Base-by-base conservation (phyloP, 2,329 filamentous ascomycete species). In the Fusarium tuaranense region DNA sequence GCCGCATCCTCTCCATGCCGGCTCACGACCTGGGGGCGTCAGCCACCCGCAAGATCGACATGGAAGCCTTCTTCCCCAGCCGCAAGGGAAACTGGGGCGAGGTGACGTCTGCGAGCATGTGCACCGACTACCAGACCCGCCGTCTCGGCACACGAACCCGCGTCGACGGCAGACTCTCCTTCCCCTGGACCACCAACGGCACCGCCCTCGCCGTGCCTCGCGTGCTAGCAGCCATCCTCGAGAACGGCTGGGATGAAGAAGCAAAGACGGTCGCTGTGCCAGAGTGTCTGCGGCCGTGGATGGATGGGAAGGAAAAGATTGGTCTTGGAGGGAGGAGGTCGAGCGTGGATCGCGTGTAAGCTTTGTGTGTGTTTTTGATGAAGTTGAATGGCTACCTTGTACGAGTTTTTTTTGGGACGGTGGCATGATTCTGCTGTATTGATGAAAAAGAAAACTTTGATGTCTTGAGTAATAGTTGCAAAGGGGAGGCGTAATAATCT, bases 1-100 rank as follows among this genome's bases (percentile, higher is more conserved):
- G 94, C 80, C 94, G 96, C 68, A 88, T 99, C 20, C 89, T 99
- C 9, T 95, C 98, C 82, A 98, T 98, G 96, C 96, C 97, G 0
- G 89, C 92, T 0, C 86, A 90, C 1, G 97, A 99, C 82, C 91
- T 99, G 1, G 97, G 97, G 74, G 96, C 97, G 9, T 95, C 93
- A 32, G 97, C 97, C 14, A 89, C 87, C 25, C 90, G 95, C 71
- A 99, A 99, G 83, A 89, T 93, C 74, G 97, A 99, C 82, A 97
- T 99, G 65, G 97, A 99, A 81, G 95, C 94, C 4, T 95, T 93
- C 83, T 98, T 99, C 85, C 97, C 97, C 0, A 95, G 94, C 46
- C 90, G 96, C 6, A 87, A 85, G 61, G 86, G 87, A 30, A 88
- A 78, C 34, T 99, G 95, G 93, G 97, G 97, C 57, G 97, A 99